Base-by-base conservation (phyloP, 345 rosid species). In the Citrus cavaleriei region DNA sequence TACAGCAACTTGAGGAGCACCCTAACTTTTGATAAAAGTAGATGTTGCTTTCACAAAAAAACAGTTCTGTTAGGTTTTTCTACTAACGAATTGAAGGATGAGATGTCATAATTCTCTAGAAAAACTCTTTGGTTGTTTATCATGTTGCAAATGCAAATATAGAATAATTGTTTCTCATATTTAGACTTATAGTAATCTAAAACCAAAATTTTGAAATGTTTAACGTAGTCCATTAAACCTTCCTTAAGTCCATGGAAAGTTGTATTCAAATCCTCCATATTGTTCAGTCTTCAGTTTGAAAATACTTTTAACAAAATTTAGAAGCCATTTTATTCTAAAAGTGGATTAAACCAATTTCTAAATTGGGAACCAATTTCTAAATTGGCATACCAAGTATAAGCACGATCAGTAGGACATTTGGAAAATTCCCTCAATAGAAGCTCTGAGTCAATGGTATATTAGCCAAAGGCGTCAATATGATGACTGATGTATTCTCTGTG, bases 401-500 rank as follows among this genome's bases (percentile, higher is more conserved):
- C 4, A 51, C 21, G 21, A 51, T 7, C 21, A 12, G 57, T 51
- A 7, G 14, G 1, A 7, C 1, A 14, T 51, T 51, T 14, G 1
- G 4, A 51, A 1, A 51, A 51, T 51, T 51, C 57, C 6, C 19
- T 51, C 3, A 51, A 51, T 51, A 1, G 6, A 18, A 12, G 16
- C 8, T 51, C 21, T 3, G 6, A 16, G 2, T 38, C 42, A 38
- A 38, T 38, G 9, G 42, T 8, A 38, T 38, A 38, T 7, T 38
- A 9, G 10, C 42, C 10, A 38, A 38, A 9, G 1, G 3, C 10
- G 0, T 38, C 42, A 38, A 38, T 8, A 9, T 8, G 10, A 40
- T 2, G 7, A 6, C 3, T 40, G 3, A 2, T 0, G 0, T 2
- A 9, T 40, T 9, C 12, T 40, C 46, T 40, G 0, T 7, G 1